Evolutionary conservation across 2,329 filamentous ascomycete genomes (phyloP).

Genomic region (Alternaria rosae): DNA sequence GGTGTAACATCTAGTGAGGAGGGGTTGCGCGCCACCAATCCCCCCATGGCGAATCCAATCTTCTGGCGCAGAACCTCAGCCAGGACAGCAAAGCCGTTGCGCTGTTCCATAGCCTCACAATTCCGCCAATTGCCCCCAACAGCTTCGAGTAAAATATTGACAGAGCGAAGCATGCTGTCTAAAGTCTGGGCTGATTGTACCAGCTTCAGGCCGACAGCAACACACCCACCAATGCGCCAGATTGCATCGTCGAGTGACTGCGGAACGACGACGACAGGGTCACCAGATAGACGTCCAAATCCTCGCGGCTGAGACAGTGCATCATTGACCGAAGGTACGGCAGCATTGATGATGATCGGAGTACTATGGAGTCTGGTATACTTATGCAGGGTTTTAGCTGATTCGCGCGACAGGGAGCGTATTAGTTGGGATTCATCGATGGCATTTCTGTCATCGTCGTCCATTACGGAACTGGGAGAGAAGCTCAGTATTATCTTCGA

Average conservation of each 20-base stretch:
- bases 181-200: slow-evolving; percentile 77
- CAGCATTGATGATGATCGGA: slow-evolving; percentile 85
- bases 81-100: slow-evolving; percentile 90
- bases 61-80: slow-evolving; percentile 85
- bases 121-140: slow-evolving; percentile 95
- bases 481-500: slow-evolving; percentile 82
- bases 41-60: slow-evolving; percentile 62
- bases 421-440: slow-evolving; percentile 77
- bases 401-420: slow-evolving; percentile 75
- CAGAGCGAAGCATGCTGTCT: slow-evolving; percentile 75
- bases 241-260: slow-evolving; percentile 89
- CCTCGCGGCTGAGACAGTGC: slow-evolving; percentile 83
- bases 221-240: slow-evolving; percentile 92
- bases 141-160: slow-evolving; percentile 84
- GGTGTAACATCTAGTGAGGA: slow-evolving; percentile 43
- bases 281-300: slow-evolving; percentile 80
- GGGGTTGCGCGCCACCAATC: slow-evolving; percentile 60
- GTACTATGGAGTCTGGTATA: slow-evolving; percentile 77
- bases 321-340: slow-evolving; percentile 86
- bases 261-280: slow-evolving; percentile 80
- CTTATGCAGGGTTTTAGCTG: slow-evolving; percentile 71
- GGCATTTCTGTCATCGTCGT: slow-evolving; percentile 78
- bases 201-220: slow-evolving; percentile 82
- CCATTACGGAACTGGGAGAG: slow-evolving; percentile 79
- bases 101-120: slow-evolving; percentile 96